Percentiles rank a stretch among this genome's conserved stretches.
phyloP scores from a whole-genome alignment of 148 eudicot genomes.

The Rhododendron molle region DNA sequence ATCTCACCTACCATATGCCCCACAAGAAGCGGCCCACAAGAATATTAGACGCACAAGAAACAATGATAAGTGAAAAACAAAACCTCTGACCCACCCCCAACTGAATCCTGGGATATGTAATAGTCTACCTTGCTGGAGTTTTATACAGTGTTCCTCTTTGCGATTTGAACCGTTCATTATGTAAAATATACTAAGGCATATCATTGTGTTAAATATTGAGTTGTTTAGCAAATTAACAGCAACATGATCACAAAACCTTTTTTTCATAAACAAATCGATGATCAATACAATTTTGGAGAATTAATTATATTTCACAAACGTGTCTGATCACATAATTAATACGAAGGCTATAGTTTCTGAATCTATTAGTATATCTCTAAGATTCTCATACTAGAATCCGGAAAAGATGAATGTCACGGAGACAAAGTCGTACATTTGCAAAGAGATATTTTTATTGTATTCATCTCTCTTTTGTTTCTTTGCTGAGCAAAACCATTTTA shows the following conservation, averaged over 20 bases:
- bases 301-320: background rate
- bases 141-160: no score
- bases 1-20: no score
- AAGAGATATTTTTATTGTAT: background rate
- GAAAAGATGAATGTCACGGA: background rate
- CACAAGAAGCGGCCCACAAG: no score
- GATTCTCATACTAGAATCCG: background rate
- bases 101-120: no score
- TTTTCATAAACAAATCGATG: background rate
- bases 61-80: no score
- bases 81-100: background rate
- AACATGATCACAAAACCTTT: no score
- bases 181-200: no score
- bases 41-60: no score
- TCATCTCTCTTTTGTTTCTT: background rate
- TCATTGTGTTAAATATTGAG: no score
- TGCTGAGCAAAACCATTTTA: background rate
- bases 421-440: background rate
- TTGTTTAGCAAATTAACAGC: no score
- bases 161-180: no score
- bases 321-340: background rate
- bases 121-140: no score
- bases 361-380: background rate
- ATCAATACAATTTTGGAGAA: background rate
- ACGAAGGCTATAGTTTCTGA: background rate